Conservation (phyloP, 1,284 basidiomycete species). For the Ceratobasidium sp. region DNA sequence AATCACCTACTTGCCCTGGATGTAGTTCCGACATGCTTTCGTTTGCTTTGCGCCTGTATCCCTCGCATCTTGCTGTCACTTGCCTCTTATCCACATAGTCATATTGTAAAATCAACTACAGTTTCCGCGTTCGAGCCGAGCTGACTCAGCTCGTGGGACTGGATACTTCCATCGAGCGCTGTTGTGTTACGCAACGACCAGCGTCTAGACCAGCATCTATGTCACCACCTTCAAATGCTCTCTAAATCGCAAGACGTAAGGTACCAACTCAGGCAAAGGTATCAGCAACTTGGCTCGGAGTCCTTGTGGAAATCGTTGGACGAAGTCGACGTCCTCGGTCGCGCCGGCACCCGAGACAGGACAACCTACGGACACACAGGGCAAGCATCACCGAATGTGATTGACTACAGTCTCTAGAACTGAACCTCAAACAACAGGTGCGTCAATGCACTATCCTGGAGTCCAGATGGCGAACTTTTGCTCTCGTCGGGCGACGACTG, state of each 20-base stretch:
- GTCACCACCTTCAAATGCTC: conserved; percentile 15
- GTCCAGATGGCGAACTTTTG: conserved; percentile 76
- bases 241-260: conserved; percentile 30
- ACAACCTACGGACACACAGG: conserved; percentile 69
- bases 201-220: conserved; percentile 18
- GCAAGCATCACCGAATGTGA: conserved; percentile 56
- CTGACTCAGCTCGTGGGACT: conserved; percentile 8
- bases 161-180: neutral
- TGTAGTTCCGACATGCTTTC: conserved; percentile 5
- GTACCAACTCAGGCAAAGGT: conserved; percentile 22
- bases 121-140: neutral
- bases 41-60: neutral
- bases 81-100: neutral
- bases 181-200: conserved; percentile 5
- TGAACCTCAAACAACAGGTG: conserved; percentile 59
- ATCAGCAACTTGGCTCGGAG: conserved; percentile 34
- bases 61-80: neutral
- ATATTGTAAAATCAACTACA: neutral
- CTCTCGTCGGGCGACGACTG: conserved; percentile 87
- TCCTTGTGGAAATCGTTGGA: conserved; percentile 58
- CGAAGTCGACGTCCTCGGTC: conserved; percentile 73
- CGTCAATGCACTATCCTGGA: conserved; percentile 90
- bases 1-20: conserved; percentile 39
- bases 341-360: conserved; percentile 55
- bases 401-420: neutral